Percentiles rank a stretch among this genome's conserved stretches.
phyloP scores from a whole-genome alignment of 768 basidiomycete genomes.

The Piloderma croceum region DNA sequence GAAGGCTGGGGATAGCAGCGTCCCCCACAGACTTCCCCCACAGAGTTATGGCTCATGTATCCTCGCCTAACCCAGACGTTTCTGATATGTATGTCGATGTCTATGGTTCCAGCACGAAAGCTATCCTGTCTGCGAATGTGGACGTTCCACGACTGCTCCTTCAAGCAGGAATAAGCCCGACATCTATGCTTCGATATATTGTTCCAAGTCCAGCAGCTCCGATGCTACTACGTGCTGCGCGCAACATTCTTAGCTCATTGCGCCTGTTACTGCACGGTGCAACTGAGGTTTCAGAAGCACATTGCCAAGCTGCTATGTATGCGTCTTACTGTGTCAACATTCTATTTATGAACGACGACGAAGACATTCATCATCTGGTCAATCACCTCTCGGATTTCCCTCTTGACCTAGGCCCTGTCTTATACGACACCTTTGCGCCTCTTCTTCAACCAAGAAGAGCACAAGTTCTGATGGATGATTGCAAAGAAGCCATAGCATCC shows the following conservation, averaged over 20 bases:
- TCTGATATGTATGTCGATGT: conserved; percentile 44
- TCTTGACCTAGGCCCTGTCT: conserved; percentile 39
- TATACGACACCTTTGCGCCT: conserved; percentile 34
- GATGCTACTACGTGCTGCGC: conserved; percentile 36
- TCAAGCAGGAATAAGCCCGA: conserved; percentile 20
- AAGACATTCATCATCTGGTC: conserved; percentile 28
- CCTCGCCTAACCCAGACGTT: conserved; percentile 28
- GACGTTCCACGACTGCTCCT: conserved; percentile 30
- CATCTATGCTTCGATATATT: conserved; percentile 16
- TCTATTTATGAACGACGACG: conserved; percentile 30
- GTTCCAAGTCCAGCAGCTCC: conserved; percentile 26
- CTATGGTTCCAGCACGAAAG: conserved; percentile 31
- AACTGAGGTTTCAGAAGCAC: conserved; percentile 11
- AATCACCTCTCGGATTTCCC: conserved; percentile 30
- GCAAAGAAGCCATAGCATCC: conserved; percentile 24
- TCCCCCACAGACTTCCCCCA: conserved; percentile 52
- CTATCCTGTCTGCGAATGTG: conserved; percentile 30
- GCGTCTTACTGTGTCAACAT: conserved; percentile 33
- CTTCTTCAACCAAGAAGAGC: conserved; percentile 20
- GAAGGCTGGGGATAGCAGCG: conserved; percentile 45
- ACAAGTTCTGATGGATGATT: conserved; percentile 25
- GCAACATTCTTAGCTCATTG: conserved; percentile 34
- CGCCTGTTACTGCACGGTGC: conserved; percentile 5
- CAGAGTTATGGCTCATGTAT: conserved; percentile 49
- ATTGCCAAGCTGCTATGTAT: conserved; percentile 28